Conservation (phyloP, 805 yeast genomes). For the Candida ortonii region DNA sequence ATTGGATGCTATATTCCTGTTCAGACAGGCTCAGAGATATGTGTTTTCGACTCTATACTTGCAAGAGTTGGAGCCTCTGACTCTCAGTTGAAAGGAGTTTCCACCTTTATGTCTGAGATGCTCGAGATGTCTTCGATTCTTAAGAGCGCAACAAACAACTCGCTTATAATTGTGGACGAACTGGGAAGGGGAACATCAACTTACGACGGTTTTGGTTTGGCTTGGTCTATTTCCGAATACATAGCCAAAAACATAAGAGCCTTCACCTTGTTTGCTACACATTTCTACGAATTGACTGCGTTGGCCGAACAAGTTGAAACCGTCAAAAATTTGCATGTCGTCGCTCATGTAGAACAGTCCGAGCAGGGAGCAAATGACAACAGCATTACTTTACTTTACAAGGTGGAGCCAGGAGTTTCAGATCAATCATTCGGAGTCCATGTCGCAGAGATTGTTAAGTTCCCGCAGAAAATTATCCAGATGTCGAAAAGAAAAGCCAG, state of each 20-base stretch:
- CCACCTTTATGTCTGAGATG: conserved; percentile 97
- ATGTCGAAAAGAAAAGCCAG: conserved; percentile 96
- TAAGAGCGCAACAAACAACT: conserved; percentile 71
- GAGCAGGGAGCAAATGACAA: conserved; percentile 39
- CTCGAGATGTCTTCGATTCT: conserved; percentile 87
- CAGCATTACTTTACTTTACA: conserved; percentile 84
- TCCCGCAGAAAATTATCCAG: conserved; percentile 82
- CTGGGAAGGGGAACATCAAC: conserved; percentile 94
- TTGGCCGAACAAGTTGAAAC: conserved; percentile 59
- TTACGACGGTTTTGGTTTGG: conserved; percentile 96
- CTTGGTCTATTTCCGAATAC: conserved; percentile 93
- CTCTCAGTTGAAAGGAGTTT: conserved; percentile 93
- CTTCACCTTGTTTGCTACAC: conserved; percentile 91
- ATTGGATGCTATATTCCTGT: conserved; percentile 89
- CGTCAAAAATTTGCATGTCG: conserved; percentile 85
- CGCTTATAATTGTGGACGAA: conserved; percentile 88
- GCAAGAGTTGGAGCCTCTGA: conserved; percentile 99
- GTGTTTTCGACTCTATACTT: conserved; percentile 84
- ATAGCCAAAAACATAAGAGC: conserved; percentile 69
- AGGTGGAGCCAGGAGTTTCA: conserved; percentile 94
- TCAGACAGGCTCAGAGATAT: conserved; percentile 64
- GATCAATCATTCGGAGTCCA: conserved; percentile 97
- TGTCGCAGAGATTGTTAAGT: conserved; percentile 93
- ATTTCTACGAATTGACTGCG: conserved; percentile 92
- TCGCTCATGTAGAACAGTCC: conserved; percentile 73